These are phyloP conservation scores for Berkeleyomyces basicola DNA, from an alignment of 2,329 filamentous ascomycete species.

Conservation along the genomic window DNA sequence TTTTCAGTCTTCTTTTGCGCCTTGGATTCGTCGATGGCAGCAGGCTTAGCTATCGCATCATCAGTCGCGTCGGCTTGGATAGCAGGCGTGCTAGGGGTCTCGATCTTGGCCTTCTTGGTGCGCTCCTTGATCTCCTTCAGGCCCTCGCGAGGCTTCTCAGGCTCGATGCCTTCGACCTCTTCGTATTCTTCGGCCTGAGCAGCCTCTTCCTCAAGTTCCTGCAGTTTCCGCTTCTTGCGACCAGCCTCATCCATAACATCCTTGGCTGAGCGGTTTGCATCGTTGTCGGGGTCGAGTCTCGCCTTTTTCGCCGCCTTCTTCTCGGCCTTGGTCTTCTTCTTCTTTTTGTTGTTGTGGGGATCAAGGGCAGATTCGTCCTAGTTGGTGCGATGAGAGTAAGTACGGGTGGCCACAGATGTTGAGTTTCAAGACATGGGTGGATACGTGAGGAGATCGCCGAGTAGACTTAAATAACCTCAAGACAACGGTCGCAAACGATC, in stretches of 20 bases:
- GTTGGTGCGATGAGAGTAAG: not conserved
- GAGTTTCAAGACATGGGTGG: slow-evolving; percentile 2
- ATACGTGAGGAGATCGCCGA: not conserved
- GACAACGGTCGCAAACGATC: not conserved
- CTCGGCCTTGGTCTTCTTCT: slow-evolving; percentile 89
- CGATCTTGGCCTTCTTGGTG: slow-evolving; percentile 20
- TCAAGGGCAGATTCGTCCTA: slow-evolving; percentile 65
- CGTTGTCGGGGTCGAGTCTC: slow-evolving; percentile 81
- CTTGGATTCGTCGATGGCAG: slow-evolving; percentile 21
- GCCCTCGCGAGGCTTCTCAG: slow-evolving; percentile 47
- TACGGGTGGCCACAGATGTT: not conserved
- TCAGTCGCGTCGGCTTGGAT: slow-evolving; percentile 26
- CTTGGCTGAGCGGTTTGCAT: slow-evolving; percentile 64
- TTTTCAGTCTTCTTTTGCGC: slow-evolving; percentile 36
- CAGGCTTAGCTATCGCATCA: slow-evolving; percentile 24
- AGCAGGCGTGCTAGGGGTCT: slow-evolving; percentile 14
- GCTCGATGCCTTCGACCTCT: slow-evolving; percentile 36
- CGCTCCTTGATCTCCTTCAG: slow-evolving; percentile 45
- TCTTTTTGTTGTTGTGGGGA: slow-evolving; percentile 33
- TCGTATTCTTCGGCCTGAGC: slow-evolving; percentile 28
- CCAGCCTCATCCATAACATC: slow-evolving; percentile 76
- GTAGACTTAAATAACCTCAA: not conserved
- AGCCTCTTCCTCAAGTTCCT: slow-evolving; percentile 29
- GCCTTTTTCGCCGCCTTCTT: slow-evolving; percentile 66
- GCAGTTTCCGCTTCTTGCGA: slow-evolving; percentile 63